Evolutionary conservation across 768 basidiomycete genomes (phyloP).

Genomic region (Amanita pallidorosea): DNA sequence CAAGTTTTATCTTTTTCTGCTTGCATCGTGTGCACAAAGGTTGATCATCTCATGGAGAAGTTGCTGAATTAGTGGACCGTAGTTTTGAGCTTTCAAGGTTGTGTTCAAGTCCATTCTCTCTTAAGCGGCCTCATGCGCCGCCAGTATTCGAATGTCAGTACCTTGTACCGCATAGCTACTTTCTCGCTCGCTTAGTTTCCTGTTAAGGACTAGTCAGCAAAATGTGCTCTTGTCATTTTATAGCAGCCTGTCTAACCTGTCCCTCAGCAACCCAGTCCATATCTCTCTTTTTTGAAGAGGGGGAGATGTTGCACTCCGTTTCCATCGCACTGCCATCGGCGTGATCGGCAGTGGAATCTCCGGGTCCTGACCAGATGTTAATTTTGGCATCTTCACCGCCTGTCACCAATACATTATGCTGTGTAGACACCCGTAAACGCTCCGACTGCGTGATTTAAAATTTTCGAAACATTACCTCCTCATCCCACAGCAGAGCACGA

Average conservation of each 20-base stretch:
- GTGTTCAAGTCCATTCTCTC: too few relatives aligned
- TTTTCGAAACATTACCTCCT: slow-evolving; percentile 23
- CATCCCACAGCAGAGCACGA: slow-evolving; percentile 45
- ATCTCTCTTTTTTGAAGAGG: not conserved
- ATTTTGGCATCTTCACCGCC: slow-evolving; percentile 43
- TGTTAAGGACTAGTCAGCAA: not conserved
- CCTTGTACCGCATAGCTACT: not conserved
- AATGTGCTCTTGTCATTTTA: not conserved
- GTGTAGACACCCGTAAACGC: not conserved
- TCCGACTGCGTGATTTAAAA: not conserved
- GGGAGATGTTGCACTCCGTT: not conserved
- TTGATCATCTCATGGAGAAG: too few relatives aligned
- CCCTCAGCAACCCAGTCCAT: slow-evolving; percentile 2
- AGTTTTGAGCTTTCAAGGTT: too few relatives aligned
- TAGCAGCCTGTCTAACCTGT: not conserved
- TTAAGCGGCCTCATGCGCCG: too few relatives aligned
- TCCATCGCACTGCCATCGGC: slow-evolving; percentile 18
- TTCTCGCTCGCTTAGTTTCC: slow-evolving; percentile 3
- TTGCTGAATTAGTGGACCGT: too few relatives aligned
- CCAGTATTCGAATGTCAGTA: too few relatives aligned
- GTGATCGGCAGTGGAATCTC: slow-evolving; percentile 14
- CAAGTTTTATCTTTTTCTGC: too few relatives aligned
- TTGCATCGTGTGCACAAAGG: too few relatives aligned
- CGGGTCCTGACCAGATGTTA: slow-evolving; percentile 24
- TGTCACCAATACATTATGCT: slow-evolving; percentile 33